Evolutionary conservation across 2,329 filamentous ascomycete species (phyloP), one percentile per base, ranked within the genome.

Genomic region (Monosporascus sp.): DNA sequence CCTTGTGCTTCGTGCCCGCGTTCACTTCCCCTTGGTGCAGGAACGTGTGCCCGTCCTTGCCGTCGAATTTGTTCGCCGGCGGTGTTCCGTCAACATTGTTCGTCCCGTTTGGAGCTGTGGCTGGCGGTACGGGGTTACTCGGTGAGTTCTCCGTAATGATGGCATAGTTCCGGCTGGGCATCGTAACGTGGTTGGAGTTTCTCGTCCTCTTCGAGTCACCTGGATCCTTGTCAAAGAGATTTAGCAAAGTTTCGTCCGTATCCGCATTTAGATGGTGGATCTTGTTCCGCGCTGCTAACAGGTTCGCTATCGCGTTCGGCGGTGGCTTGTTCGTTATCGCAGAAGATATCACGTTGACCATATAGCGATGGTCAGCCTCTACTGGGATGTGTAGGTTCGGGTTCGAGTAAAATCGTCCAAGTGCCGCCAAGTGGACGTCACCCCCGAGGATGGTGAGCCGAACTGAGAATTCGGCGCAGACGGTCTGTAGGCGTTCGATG

Each of bases 251-350:
- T 74, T 99, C 94, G 64, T 97, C 90, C 0, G 94, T 99, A 52
- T 91, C 73, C 31, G 69, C 63, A 68, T 87, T 80, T 48, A 88
- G 72, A 60, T 88, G 85, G 63, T 88, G 85, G 49, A 88, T 82
- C 72, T 86, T 97, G 77, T 97, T 97, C 55, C 94, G 82, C 66
- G 87, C 86, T 54, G 96, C 93, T 51, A 99, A 80, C 48, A 96
- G 82, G 69, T 99, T 96, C 11, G 91, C 91, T 65, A 99, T 88
- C 62, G 74, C 92, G 68, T 87, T 84, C 1, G 93, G 91, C 15
- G 92, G 91, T 2, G 94, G 94, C 63, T 93, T 93, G 69, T 99
- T 97, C 60, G 95, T 92, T 64, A 99, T 97, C 35, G 92, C 92
- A 1, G 92, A 97, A 6, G 91, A 96, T 51, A 97, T 81, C 20